Evolutionary conservation across 345 rosid species (phyloP).

Genomic region (Mallotus nudiflorus): DNA sequence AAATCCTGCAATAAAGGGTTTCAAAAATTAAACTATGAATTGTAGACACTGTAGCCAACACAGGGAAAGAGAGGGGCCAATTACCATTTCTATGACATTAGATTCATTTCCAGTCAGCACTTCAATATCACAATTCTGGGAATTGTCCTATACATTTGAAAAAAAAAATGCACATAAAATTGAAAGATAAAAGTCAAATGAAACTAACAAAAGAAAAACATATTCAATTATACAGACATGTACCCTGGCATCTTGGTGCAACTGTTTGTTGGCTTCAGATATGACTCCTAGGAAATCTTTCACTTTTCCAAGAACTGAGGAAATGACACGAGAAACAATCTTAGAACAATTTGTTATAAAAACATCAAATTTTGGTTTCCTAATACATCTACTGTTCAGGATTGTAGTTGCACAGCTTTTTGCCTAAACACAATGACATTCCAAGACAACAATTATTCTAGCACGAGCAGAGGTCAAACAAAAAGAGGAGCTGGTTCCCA

Average conservation of each 20-base stretch:
- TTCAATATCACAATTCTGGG: slow-evolving; percentile 64
- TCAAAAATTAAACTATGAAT: background rate
- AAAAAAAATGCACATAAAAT: background rate
- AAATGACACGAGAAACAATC: background rate
- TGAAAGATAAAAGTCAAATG: no score
- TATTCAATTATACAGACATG: background rate
- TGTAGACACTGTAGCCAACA: background rate
- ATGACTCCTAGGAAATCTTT: slow-evolving; percentile 69
- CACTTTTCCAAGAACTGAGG: slow-evolving; percentile 64
- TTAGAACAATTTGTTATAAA: background rate
- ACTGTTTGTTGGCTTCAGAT: slow-evolving; percentile 64
- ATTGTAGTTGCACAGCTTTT: background rate
- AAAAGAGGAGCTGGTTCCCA: background rate
- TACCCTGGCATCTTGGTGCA: slow-evolving; percentile 63
- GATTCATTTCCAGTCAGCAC: slow-evolving; percentile 66
- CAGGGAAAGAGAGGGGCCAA: background rate
- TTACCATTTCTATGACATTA: slow-evolving; percentile 76
- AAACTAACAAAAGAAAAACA: background rate
- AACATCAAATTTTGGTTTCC: background rate
- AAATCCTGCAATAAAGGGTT: slow-evolving; percentile 64
- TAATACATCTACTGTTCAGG: background rate
- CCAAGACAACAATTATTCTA: background rate
- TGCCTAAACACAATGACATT: background rate
- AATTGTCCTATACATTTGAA: slow-evolving; percentile 45
- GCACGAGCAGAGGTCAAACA: background rate